A percentile compares a stretch with the other conserved stretches of the same genome.
phyloP scores from a whole-genome alignment of 768 basidiomycete species.

The Piloderma croceum region DNA sequence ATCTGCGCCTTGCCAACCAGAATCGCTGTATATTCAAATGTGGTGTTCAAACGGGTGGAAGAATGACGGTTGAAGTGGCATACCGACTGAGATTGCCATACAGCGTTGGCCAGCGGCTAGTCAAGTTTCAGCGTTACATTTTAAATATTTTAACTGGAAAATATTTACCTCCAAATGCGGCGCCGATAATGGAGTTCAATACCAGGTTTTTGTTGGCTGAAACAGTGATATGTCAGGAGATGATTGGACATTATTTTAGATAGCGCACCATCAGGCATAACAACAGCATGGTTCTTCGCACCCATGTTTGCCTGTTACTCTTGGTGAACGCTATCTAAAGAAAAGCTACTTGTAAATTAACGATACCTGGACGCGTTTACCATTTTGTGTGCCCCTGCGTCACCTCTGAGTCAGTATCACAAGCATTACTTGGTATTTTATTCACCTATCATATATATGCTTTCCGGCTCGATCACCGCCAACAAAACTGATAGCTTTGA shows the following conservation, averaged over 20 bases:
- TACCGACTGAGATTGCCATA: constrained; percentile 93
- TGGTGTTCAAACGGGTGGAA: constrained; percentile 1
- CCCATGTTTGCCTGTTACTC: constrained; percentile 69
- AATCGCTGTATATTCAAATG: constrained; percentile 39
- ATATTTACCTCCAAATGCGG: constrained; percentile 79
- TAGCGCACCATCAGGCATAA: constrained; percentile 85
- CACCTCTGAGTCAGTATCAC: constrained; percentile 7
- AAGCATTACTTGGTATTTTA: background rate
- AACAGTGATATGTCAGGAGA: constrained; percentile 2
- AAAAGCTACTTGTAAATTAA: too few relatives aligned
- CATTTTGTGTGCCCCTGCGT: constrained; percentile 69
- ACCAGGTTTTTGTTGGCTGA: constrained; percentile 88
- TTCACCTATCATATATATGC: constrained; percentile 84
- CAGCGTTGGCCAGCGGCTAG: constrained; percentile 93
- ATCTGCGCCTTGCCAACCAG: constrained; percentile 73
- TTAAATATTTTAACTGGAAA: too few relatives aligned
- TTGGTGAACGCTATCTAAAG: too few relatives aligned
- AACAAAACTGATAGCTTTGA: constrained; percentile 95
- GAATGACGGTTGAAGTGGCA: constrained; percentile 16
- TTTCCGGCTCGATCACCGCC: constrained; percentile 90
- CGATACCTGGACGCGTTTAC: constrained; percentile 81
- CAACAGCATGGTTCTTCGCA: constrained; percentile 93
- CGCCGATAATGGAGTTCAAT: constrained; percentile 87
- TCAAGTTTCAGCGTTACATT: constrained; percentile 21
- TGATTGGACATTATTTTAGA: too few relatives aligned